Base-by-base conservation (phyloP, 2,329 filamentous ascomycete genomes). In the Colletotrichum simmondsii region DNA sequence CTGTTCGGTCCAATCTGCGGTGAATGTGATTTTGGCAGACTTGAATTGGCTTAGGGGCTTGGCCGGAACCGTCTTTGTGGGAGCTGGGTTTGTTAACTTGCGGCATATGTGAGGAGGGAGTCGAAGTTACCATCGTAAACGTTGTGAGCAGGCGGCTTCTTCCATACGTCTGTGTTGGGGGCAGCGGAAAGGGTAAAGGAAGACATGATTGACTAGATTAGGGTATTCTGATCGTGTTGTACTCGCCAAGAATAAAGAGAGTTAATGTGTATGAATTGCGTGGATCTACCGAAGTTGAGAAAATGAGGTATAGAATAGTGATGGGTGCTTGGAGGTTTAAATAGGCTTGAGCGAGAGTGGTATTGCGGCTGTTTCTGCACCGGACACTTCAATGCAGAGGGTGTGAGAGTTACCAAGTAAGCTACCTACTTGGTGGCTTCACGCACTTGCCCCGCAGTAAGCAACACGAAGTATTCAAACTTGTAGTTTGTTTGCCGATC, bases 121-220 rank as follows among this genome's bases (percentile, higher is more conserved):
- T 22, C 64, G 24, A 32, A 16, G 5, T 68, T 78, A 87, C 87
- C 92, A 77, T 89, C 92, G 85, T 93, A 94, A 75, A 88, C 85
- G 71, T 91, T 86, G 32, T 56, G 61, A 16, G 88, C 89, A n/a
- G 86, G 83, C 0, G 92, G 92, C 80, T 94, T 94, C 80, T 92
- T 91, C 93, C 93, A 96, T 79, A 95, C 90, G 81, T 95, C 93
- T 46, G 92, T 94, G 37, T 86, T 87, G 0, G 92, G 87, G 0
- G 82, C 78, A 22, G 91, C 89, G 65, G 84, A 86, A 76, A 94
- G 85, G 19, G 81, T 85, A 79, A 92, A 90, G 7, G 56, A 66
- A n/a, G 69, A 70, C 69, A 73, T 75, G 63, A n/a, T 62, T 11
- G 10, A 6, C 3, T 37, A 67, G 28, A n/a, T 12, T 5, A 30